A percentile compares a stretch with the other conserved stretches of the same genome.
Evolutionary conservation across 2,329 filamentous ascomycete species (phyloP).

Genomic region (Aureobasidium sp.): DNA sequence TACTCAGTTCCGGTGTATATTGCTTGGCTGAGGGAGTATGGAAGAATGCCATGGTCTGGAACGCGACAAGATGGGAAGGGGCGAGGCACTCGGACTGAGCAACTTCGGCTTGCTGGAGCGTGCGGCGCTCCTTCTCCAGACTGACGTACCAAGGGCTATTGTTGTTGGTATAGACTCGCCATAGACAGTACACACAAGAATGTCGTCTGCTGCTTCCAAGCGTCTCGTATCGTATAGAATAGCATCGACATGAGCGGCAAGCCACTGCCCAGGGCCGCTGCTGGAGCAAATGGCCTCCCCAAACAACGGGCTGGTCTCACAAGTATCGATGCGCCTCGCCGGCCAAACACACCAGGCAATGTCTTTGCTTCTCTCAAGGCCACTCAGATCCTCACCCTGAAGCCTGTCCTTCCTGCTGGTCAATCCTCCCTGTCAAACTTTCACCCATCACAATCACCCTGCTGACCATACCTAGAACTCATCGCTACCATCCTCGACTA

Average conservation of each 20-base stretch:
- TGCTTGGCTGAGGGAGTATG: neutral
- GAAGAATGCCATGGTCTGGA: neutral
- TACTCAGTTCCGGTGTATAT: neutral
- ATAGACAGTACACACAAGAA: neutral
- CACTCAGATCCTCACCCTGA: slow-evolving; percentile 69
- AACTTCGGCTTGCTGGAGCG: neutral
- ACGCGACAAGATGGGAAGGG: neutral
- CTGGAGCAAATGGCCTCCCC: neutral
- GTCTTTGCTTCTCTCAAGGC: slow-evolving; percentile 70
- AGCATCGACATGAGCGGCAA: slow-evolving; percentile 7
- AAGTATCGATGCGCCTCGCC: slow-evolving; percentile 14
- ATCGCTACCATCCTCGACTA: slow-evolving; percentile 82
- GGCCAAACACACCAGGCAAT: slow-evolving; percentile 28
- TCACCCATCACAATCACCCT: neutral
- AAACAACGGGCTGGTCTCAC: slow-evolving; percentile 10
- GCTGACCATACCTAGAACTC: slow-evolving; percentile 53
- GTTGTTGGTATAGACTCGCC: neutral
- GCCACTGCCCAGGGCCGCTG: slow-evolving; percentile 18
- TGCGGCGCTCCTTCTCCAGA: slow-evolving; percentile 8
- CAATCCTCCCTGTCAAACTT: neutral
- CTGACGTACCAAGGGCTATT: neutral
- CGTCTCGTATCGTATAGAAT: neutral
- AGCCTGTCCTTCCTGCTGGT: slow-evolving; percentile 77
- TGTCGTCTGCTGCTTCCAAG: neutral
- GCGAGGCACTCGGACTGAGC: neutral